Base-by-base conservation (phyloP, 1,284 basidiomycete genomes). In the Pyrrhoderma lamaoense region DNA sequence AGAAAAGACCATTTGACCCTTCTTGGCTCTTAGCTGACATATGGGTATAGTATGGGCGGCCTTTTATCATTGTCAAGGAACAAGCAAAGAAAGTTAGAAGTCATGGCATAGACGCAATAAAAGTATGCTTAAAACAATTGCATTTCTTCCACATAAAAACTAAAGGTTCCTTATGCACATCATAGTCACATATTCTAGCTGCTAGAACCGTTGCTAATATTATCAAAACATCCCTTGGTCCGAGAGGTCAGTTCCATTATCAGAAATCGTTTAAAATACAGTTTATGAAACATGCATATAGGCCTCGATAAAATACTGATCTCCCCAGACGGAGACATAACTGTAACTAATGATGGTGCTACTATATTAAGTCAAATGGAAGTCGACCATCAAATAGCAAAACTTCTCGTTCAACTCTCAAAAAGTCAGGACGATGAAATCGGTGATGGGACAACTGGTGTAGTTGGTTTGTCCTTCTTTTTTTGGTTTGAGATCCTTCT, bases 361-460 rank as follows among this genome's bases (percentile, higher is more conserved):
- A 97, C 93, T 18, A 97, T 97, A 59, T 75, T 97, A 45, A 80
- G 88, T 40, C 91, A 94, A 72, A 95, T 95, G 92, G 90, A 98
- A 70, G 93, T 99, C 46, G 95, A 99, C 64, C 94, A 98, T 66
- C 94, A 96, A 70, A 95, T 99, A 64, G 95, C 95, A 54, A 98
- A 96, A 71, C 80, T 99, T 42, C 80, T 99, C 38, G 95, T 99
- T 8, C 92, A 99, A 67, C 76, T 98, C 42, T 94, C 91, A 45
- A 94, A 94, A 73, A 93, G 89, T 64, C 95, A 99, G 73, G 95
- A 99, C 66, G 94, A 98, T 69, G 95, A 99, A 74, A 96, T 99
- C 67, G 95, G 96, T 45, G 95, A 99, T 70, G 96, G 95, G 52
- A 99, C 95, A 8, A 99, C 95, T 34, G 96, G 95, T 68, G 95